Percentiles rank a stretch among this genome's conserved stretches.
These are phyloP conservation scores for Jackrogersella minutella DNA, from an alignment of 495 filamentous ascomycete genomes.

Conservation along the genomic window DNA sequence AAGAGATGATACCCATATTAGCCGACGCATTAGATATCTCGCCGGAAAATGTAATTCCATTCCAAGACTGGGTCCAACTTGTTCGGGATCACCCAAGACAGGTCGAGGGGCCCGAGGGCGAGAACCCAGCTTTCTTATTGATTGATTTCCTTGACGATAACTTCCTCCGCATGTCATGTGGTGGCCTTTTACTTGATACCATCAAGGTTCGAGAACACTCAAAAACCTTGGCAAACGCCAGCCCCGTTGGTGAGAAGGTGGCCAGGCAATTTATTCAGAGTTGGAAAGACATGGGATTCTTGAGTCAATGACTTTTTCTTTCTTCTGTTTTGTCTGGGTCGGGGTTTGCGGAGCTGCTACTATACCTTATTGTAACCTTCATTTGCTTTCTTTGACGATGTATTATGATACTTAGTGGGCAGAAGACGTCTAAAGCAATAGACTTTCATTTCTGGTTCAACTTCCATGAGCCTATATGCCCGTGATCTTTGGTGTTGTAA, in stretches of 20 bases:
- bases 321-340: slow-evolving; percentile 10
- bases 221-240: slow-evolving; percentile 44
- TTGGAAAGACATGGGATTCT: slow-evolving; percentile 52
- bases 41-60: slow-evolving; percentile 27
- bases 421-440: slow-evolving; percentile 1
- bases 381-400: slow-evolving; percentile 12
- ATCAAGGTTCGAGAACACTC: slow-evolving; percentile 54
- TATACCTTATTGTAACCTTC: slow-evolving; percentile 16
- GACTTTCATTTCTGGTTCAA: slow-evolving; percentile 3
- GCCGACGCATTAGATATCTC: slow-evolving; percentile 52
- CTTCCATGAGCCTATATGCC: not conserved
- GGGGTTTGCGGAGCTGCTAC: not conserved
- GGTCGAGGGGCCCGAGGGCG: slow-evolving; percentile 40
- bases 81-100: slow-evolving; percentile 34
- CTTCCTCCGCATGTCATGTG: slow-evolving; percentile 63
- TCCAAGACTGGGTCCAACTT: slow-evolving; percentile 30
- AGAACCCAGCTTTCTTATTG: slow-evolving; percentile 59
- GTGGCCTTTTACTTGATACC: slow-evolving; percentile 59
- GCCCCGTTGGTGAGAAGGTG: slow-evolving; percentile 51
- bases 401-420: not conserved
- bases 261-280: slow-evolving; percentile 50
- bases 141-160: slow-evolving; percentile 62
- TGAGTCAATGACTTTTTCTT: slow-evolving; percentile 9
- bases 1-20: slow-evolving; percentile 51
- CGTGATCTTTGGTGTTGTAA: not conserved